These are phyloP conservation scores for Corrigiola litoralis DNA, from an alignment of 179 eudicot species.

Conservation along the genomic window DNA sequence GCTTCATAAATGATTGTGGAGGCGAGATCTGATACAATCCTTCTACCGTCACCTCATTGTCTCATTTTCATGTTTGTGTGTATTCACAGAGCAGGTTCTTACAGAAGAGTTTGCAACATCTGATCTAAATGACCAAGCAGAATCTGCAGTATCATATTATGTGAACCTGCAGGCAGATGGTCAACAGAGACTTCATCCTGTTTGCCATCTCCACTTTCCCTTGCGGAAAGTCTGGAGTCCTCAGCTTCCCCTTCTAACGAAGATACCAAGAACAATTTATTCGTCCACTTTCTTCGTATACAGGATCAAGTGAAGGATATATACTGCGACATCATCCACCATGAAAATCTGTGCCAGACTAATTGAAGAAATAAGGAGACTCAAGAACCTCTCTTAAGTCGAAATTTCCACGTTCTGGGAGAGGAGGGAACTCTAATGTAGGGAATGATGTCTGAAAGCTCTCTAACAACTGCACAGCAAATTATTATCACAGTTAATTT, in stretches of 20 bases:
- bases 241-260: background rate
- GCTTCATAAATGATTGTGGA: no score
- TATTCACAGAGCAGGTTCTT: background rate
- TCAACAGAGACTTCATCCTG: background rate
- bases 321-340: constrained; percentile 1
- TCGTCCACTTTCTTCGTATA: background rate
- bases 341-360: constrained; percentile 5
- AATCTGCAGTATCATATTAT: background rate
- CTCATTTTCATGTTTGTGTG: background rate
- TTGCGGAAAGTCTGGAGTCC: background rate
- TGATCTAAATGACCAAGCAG: background rate
- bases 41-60: no score
- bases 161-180: constrained; percentile 4
- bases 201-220: constrained; percentile 1
- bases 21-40: no score
- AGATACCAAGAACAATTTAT: background rate
- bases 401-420: constrained; percentile 94
- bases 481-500: background rate
- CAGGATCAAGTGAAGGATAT: constrained; percentile 13
- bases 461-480: constrained; percentile 56
- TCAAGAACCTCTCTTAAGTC: constrained; percentile 72
- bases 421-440: constrained; percentile 63
- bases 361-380: constrained; percentile 94
- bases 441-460: constrained; percentile 77
- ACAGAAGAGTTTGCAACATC: background rate